Conservation (phyloP, 139 green algal genomes). For the Edaphochlamys debaryana region DNA sequence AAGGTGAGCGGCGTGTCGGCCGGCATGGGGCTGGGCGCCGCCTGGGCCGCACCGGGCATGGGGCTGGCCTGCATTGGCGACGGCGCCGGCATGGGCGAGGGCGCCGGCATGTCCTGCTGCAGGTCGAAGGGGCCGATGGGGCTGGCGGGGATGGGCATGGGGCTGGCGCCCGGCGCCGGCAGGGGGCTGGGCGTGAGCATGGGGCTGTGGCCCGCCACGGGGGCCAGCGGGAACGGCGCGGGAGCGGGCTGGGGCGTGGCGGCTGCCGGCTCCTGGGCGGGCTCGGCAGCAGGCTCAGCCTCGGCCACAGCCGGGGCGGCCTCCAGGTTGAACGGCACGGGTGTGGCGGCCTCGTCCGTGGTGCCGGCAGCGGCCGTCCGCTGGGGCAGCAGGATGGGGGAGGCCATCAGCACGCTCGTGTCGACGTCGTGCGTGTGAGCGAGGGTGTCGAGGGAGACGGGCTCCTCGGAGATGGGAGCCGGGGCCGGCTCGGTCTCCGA, state of each 20-base stretch:
- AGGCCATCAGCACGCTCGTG: conserved; percentile 10
- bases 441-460: too few species aligned
- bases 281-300: neutral
- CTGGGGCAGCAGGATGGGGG: neutral
- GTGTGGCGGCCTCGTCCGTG: neutral
- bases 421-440: neutral
- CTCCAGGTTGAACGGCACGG: neutral
- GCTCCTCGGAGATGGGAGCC: too few species aligned
- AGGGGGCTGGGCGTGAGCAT: neutral
- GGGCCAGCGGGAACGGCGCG: too few species aligned
- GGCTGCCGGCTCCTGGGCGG: neutral
- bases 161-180: neutral
- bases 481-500: neutral
- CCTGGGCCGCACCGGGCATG: too few species aligned
- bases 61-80: too few species aligned
- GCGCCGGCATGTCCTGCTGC: neutral
- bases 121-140: neutral
- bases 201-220: too few species aligned
- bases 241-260: neutral
- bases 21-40: neutral
- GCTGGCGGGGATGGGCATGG: neutral
- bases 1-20: conserved; percentile 2
- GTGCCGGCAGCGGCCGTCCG: neutral
- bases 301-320: too few species aligned
- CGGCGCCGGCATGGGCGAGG: neutral